Evolutionary conservation across 108 stramenopile species (phyloP), one percentile per base, ranked within the genome.

Genomic region (Nitzschia palea): DNA sequence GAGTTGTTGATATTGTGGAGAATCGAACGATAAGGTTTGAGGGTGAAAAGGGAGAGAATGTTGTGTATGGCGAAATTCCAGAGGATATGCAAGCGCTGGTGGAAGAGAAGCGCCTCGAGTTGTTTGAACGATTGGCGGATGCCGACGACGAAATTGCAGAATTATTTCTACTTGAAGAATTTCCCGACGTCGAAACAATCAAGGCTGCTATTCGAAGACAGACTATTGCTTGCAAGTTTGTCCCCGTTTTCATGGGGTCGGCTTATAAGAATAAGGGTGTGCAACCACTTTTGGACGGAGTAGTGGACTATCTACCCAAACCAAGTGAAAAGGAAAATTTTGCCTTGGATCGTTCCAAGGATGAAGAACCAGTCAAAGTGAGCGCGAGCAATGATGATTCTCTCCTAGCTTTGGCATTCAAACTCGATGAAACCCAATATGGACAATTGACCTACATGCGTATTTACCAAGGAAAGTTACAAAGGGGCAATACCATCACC

Each of bases 231-330:
- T 95, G 89, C 52, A 80, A 83, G 14, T 98, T 99, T 71, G 98
- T 99, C 17, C 98, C 99, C 2, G 98, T 99, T 12, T 98, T 99
- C 66, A 98, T 99, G 97, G 99, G 98, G 22, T 94, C 93, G 44
- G 98, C 99, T 2, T 99, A 94, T 78, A 99, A 99, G 88, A 99
- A 99, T 80, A 97, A 97, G 69, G 98, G 98, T 45, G 97, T 98
- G 26, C 99, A 99, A 57, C 81, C 95, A 3, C 85, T 99, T 27
- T 80, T 99, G 40, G 98, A 99, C 79, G 99, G 97, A 20, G 98
- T 99, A 28, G 42, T 96, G 30, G 87, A 94, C 54, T 99, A 97
- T 80, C 75, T 99, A 18, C 99, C 99, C 5, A 74, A 82, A 50
- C 99, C 99, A 2, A 55, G 53, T 23, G 97, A 98, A 72, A 94